Conservation (phyloP, 2,329 filamentous ascomycete species). For the Aspergillus hortae region DNA sequence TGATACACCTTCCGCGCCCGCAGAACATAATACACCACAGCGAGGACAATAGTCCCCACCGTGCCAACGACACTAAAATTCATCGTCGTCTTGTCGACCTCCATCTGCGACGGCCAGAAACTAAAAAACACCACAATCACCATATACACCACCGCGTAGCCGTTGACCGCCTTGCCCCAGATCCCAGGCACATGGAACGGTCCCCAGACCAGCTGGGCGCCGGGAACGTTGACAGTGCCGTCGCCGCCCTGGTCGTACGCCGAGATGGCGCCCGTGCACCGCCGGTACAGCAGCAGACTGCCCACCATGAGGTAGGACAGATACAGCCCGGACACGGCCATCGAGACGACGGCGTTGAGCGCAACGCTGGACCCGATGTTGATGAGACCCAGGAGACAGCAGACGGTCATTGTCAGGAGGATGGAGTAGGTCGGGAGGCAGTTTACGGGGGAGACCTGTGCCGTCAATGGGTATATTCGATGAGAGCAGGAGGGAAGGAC, state of each 20-base stretch:
- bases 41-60: slow-evolving; percentile 36
- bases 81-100: slow-evolving; percentile 41
- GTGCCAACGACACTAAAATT: slow-evolving; percentile 48
- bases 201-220: slow-evolving; percentile 27
- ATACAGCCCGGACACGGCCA: slow-evolving; percentile 31
- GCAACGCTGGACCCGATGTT: slow-evolving; percentile 30
- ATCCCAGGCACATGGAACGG: slow-evolving; percentile 25
- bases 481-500: not conserved
- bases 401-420: slow-evolving; percentile 22
- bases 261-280: slow-evolving; percentile 20
- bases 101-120: slow-evolving; percentile 44
- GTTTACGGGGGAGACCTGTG: slow-evolving; percentile 19
- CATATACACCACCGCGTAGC: slow-evolving; percentile 45
- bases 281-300: slow-evolving; percentile 25
- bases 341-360: slow-evolving; percentile 31
- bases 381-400: slow-evolving; percentile 31
- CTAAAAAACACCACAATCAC: slow-evolving; percentile 46
- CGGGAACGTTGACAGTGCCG: slow-evolving; percentile 19
- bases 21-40: slow-evolving; percentile 38
- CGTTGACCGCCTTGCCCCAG: slow-evolving; percentile 42
- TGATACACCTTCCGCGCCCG: slow-evolving; percentile 33
- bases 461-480: not conserved
- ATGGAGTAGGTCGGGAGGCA: slow-evolving; percentile 26
- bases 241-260: slow-evolving; percentile 14
- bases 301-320: slow-evolving; percentile 28